Base-by-base conservation (phyloP, 2,329 filamentous ascomycete genomes). In the Aspergillus transmontanensis region DNA sequence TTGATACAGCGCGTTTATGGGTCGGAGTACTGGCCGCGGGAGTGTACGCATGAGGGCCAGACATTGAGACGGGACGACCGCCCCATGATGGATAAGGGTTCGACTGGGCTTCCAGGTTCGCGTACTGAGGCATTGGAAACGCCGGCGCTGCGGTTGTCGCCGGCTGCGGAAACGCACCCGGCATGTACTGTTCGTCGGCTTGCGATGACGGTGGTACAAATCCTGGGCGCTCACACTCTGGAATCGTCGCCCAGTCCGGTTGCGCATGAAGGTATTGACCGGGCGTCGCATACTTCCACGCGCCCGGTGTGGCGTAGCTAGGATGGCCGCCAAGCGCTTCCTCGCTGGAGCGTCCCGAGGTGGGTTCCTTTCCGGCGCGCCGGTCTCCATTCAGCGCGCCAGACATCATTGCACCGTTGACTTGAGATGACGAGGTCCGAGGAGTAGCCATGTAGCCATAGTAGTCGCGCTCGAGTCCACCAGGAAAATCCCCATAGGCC, bases 121-220 rank as follows among this genome's bases (percentile, higher is more conserved):
- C 64, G 68, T 77, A 80, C 60, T 76, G 75, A n/a, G 75, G 70
- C 57, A 69, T 62, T 4, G 75, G 70, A 39, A 72, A 69, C 7
- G 66, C 58, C 7, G 68, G 69, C 12, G 68, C 70, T 19, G 45
- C 64, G 28, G 69, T 65, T 32, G 67, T 64, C 51, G 68, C 64
- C 58, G 63, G 70, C 41, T 57, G 51, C 19, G 76, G 75, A 51
- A 76, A 78, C 5, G 73, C 75, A 6, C 72, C 73, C 1, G 76
- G 72, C 66, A 76, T 76, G 26, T 68, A 62, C 30, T 66, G 65
- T 7, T 56, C 32, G 7, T 65, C 69, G 23, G 67, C 66, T 46
- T 75, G 74, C 23, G 75, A 74, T 1, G 71, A 69, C 14, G 78
- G 78, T 36, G 79, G 78, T n/a, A 80, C 74, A 62, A 76, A 81